These are phyloP conservation scores for Alternaria infectoria DNA, from an alignment of 2,329 filamentous ascomycete genomes.

Conservation along the genomic window DNA sequence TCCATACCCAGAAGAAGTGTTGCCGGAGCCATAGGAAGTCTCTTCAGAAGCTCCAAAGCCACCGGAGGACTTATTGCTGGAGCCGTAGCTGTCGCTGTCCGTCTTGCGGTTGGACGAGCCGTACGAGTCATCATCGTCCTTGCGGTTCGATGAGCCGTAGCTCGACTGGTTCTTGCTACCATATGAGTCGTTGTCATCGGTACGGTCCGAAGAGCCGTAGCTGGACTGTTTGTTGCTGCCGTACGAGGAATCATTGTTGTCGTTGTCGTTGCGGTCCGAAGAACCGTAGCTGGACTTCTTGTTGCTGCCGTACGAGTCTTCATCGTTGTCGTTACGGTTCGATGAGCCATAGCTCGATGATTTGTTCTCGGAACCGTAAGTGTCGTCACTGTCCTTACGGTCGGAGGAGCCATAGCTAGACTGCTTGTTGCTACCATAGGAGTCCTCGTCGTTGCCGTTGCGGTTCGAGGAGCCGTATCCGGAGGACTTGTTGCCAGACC, in stretches of 20 bases:
- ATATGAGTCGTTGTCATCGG: neutral
- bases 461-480: conserved; percentile 1
- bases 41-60: neutral
- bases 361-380: conserved; percentile 14
- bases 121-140: conserved; percentile 9
- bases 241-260: neutral
- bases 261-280: neutral
- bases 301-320: conserved; percentile 5
- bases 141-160: conserved; percentile 5
- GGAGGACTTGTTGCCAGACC: conserved; percentile 15
- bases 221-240: neutral
- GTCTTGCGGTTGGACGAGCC: conserved; percentile 9
- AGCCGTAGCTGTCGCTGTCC: conserved; percentile 4
- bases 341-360: conserved; percentile 6
- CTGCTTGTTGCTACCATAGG: conserved; percentile 10
- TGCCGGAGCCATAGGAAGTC: neutral
- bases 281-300: conserved; percentile 11
- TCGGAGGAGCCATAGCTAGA: conserved; percentile 5
- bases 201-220: conserved; percentile 1
- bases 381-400: neutral
- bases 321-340: conserved; percentile 4
- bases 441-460: conserved; percentile 7
- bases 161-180: conserved; percentile 6
- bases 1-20: conserved; percentile 1
- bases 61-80: neutral